These are phyloP conservation scores for Cornus kousa DNA, from an alignment of 148 eudicot species.

Conservation along the genomic window DNA sequence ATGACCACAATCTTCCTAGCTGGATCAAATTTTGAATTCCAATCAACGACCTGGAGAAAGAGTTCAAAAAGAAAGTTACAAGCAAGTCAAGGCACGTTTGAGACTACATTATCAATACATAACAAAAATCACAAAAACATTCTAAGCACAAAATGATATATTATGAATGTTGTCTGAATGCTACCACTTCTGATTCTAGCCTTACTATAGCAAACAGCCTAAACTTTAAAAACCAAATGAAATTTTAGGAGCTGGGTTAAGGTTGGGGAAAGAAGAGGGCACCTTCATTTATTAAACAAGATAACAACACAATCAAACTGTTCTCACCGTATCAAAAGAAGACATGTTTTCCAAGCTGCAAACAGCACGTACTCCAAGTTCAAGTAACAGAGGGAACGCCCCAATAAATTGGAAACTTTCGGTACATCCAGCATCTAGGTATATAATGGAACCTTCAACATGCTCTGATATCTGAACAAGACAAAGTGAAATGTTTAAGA, in stretches of 20 bases:
- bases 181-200: neutral
- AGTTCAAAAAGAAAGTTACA: slow-evolving; percentile 8
- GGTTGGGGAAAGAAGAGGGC: neutral
- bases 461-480: slow-evolving; percentile 67
- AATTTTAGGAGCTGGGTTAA: neutral
- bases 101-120: neutral
- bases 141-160: neutral
- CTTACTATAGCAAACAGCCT: neutral
- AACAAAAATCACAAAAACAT: slow-evolving; percentile 7
- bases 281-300: neutral
- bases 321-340: slow-evolving; percentile 65
- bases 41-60: slow-evolving; percentile 57
- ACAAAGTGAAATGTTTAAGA: neutral
- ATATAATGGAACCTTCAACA: slow-evolving; percentile 65
- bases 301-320: slow-evolving; percentile 5
- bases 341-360: slow-evolving; percentile 94
- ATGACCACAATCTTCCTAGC: slow-evolving; percentile 69
- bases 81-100: neutral
- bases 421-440: slow-evolving; percentile 91
- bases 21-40: slow-evolving; percentile 46
- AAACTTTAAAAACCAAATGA: neutral
- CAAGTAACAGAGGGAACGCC: slow-evolving; percentile 71
- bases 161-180: neutral
- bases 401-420: slow-evolving; percentile 91
- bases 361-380: slow-evolving; percentile 74